Base-by-base conservation (phyloP, 2,329 filamentous ascomycete species). In the Epichloe sibirici region DNA sequence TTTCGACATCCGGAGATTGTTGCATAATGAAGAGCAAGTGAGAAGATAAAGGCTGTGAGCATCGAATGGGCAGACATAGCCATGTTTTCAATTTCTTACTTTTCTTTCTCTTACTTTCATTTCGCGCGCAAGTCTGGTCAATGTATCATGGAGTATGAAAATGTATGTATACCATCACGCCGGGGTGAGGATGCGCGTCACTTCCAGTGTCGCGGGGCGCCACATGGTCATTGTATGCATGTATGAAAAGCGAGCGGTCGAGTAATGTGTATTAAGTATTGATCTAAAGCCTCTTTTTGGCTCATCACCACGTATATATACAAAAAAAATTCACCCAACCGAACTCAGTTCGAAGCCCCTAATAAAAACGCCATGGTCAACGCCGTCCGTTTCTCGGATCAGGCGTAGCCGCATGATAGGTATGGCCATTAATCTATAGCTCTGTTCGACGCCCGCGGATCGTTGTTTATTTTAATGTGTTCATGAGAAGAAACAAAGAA, bases 1-100 rank as follows among this genome's bases (percentile, higher is more conserved):
- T 67, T 9, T 60, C 60, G 7, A 65, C 68, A 15, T 74, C 74
- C 0, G 76, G 74, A 3, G 76, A 80, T 58, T 82, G 79, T 62
- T 82, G 79, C 58, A 66, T 67, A 45, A 74, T 74, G 1, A 77
- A 73, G 62, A 69, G 40, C 37, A 17, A n/a, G 35, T 39, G 13
- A 23, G 21, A n/a, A 12, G 13, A 17, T 3, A 23, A 21, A 34
- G 21, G 31, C 23, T 34, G 47, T 15, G 13, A 8, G 12, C 28
- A 35, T 23, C 25, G 7, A 7, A 4, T 4, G 25, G 12, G 39
- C 12, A n/a, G 11, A 13, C 28, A 3, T 17, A 13, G 23, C 15
- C 23, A 21, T 1, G 8, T 13, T 5, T 3, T 9, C 8, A 12
- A 17, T 34, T 46, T 15, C 15, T 21, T 21, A 5, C 6, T 43